Percentiles rank a stretch among this genome's conserved stretches.
phyloP scores from a whole-genome alignment of 495 filamentous ascomycete species.

The Podospora sp. region DNA sequence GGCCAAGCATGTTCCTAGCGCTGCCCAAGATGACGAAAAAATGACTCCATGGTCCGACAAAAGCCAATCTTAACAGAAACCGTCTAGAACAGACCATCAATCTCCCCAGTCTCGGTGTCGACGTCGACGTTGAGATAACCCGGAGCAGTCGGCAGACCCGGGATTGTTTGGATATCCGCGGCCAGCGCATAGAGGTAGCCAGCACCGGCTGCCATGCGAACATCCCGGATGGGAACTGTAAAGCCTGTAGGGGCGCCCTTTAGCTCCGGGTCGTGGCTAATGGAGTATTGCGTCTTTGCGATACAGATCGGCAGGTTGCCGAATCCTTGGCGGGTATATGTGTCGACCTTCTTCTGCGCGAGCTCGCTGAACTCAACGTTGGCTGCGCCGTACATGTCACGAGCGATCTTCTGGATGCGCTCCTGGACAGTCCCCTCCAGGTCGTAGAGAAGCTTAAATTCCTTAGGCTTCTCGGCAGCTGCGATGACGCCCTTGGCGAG shows the following conservation, averaged over 20 bases:
- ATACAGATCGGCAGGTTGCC: slow-evolving; percentile 92
- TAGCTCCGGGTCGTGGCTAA: slow-evolving; percentile 88
- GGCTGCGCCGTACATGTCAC: slow-evolving; percentile 90
- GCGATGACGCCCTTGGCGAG: slow-evolving; percentile 85
- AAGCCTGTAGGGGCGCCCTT: slow-evolving; percentile 98
- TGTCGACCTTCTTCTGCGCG: slow-evolving; percentile 94
- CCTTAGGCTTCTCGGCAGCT: slow-evolving; percentile 79
- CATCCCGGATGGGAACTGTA: slow-evolving; percentile 92
- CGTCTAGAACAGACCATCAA: slow-evolving; percentile 86
- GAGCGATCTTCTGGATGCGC: slow-evolving; percentile 88
- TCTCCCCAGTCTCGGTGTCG: slow-evolving; percentile 89
- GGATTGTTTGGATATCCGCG: slow-evolving; percentile 97
- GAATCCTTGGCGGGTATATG: slow-evolving; percentile 90
- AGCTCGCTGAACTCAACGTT: slow-evolving; percentile 92
- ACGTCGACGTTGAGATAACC: slow-evolving; percentile 97
- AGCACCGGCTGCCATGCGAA: slow-evolving; percentile 88
- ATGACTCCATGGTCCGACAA: background rate
- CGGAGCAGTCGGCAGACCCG: slow-evolving; percentile 90
- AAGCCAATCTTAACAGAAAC: background rate
- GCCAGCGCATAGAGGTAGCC: slow-evolving; percentile 95
- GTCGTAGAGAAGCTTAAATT: slow-evolving; percentile 86
- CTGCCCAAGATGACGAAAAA: background rate
- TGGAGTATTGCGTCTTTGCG: slow-evolving; percentile 96
- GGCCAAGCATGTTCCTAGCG: background rate
- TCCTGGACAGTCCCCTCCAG: slow-evolving; percentile 80